phyloP scores from a whole-genome alignment of 2,329 filamentous ascomycete species.

The Fusarium continuum region DNA sequence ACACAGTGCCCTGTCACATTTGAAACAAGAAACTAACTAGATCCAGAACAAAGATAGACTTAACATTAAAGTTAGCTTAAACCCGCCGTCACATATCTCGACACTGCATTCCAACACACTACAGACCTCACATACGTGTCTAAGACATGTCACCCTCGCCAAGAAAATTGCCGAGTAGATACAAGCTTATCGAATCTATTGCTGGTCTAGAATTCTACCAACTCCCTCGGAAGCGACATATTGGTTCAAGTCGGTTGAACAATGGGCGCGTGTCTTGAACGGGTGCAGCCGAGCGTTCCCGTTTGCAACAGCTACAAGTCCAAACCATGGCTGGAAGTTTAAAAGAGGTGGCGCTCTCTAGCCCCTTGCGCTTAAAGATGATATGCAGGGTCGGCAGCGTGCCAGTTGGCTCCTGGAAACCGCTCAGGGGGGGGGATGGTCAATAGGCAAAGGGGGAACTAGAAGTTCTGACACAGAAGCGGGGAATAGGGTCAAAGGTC shows the following conservation, averaged over 20 bases:
- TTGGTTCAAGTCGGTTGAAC: neutral
- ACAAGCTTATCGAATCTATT: neutral
- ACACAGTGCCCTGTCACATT: slow-evolving; percentile 4
- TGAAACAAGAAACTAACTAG: neutral
- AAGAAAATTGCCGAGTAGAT: neutral
- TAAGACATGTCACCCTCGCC: neutral
- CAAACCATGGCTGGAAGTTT: neutral
- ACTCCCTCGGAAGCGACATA: neutral
- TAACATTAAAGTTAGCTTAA: neutral
- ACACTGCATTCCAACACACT: slow-evolving; percentile 9
- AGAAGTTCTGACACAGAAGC: no score
- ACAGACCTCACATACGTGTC: neutral
- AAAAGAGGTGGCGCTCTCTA: slow-evolving; percentile 1
- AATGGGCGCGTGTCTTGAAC: neutral
- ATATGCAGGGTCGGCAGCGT: neutral
- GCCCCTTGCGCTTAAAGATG: neutral
- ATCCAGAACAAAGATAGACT: neutral
- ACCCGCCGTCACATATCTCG: slow-evolving; percentile 17
- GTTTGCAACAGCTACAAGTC: neutral
- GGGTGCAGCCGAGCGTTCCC: neutral
- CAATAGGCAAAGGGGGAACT: no score
- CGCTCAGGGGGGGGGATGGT: no score
- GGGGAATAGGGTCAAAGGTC: no score
- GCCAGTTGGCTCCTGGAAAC: neutral
- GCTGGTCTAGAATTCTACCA: neutral